phyloP scores from a whole-genome alignment of 768 basidiomycete genomes.

The Trametes elegans region DNA sequence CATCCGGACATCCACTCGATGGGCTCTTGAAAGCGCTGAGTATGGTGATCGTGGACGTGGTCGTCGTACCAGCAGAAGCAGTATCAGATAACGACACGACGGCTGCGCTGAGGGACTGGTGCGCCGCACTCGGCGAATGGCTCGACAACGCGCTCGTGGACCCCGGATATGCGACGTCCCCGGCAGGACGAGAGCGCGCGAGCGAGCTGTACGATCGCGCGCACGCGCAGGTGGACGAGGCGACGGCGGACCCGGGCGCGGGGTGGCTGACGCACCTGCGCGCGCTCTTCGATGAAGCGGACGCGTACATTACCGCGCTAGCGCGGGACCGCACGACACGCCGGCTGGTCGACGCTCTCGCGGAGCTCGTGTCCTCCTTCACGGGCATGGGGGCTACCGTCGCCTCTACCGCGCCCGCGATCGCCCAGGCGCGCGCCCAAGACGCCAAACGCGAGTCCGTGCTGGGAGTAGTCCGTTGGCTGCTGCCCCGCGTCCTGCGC shows the following conservation, averaged over 20 bases:
- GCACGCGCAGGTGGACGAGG: slow-evolving; percentile 4
- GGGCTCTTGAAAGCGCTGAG: not conserved
- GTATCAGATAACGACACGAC: not conserved
- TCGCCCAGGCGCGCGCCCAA: not conserved
- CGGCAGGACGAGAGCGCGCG: slow-evolving; percentile 3
- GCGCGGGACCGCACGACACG: slow-evolving; percentile 19
- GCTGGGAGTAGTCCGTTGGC: slow-evolving; percentile 12
- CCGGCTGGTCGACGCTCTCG: slow-evolving; percentile 17
- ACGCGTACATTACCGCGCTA: slow-evolving; percentile 18
- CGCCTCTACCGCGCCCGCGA: not conserved
- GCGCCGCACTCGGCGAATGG: slow-evolving; percentile 17
- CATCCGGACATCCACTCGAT: slow-evolving; percentile 18
- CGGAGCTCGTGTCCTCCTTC: slow-evolving; percentile 7
- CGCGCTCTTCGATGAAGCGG: slow-evolving; percentile 15
- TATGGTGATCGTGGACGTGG: slow-evolving; percentile 3
- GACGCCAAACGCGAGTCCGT: slow-evolving; percentile 16
- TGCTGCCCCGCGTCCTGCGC: slow-evolving; percentile 26
- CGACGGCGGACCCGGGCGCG: slow-evolving; percentile 2
- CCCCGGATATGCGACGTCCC: slow-evolving; percentile 18
- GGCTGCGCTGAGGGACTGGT: not conserved
- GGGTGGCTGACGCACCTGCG: slow-evolving; percentile 15
- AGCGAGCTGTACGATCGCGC: slow-evolving; percentile 23
- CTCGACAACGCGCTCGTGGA: slow-evolving; percentile 22
- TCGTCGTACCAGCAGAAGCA: slow-evolving; percentile 3
- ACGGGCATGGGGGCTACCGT: not conserved